Base-by-base conservation (phyloP, 495 filamentous ascomycete genomes). In the Amorphotheca resinae region DNA sequence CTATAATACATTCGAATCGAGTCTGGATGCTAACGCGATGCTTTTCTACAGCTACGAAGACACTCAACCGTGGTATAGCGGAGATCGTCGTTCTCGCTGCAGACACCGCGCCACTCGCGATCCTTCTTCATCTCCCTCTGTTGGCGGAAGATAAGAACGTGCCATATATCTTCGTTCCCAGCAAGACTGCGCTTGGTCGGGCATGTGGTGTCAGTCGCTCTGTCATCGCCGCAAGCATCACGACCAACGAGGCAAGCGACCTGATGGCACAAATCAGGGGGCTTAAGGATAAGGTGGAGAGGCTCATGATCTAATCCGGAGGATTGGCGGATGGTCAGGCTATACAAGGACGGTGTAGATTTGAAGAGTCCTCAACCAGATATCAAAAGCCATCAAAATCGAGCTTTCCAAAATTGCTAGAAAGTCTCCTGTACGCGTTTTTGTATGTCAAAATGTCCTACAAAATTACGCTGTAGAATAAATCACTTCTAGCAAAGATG, bases 221-320 rank as follows among this genome's bases (percentile, higher is more conserved):
- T 32, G 87, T 98, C 31, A 95, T 98, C 53, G 78, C 83, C 28
- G 79, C 76, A 26, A 80, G 74, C 48, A 89, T 95, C 56, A 94
- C 86, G 25, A 87, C 82, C 53, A 96, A 95, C 70, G 89, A 95
- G 66, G 85, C 83, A 11, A 80, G 74, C 42, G 91, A 95, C 57
- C 70, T 96, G 22, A 79, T 79, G 64, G 69, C 69, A 49, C 84
- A 91, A 73, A 95, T 95, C 61, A 68, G 80, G 44, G 64, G 70
- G 34, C 64, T 96, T 54, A 94, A 89, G 72, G 81, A 88, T 61
- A 93, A 95, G 79, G 87, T 98, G 32, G 91, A 98, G 72, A 74
- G 91, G 55, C 72, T 95, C 42, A 85, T 89, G 77, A 93, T 98
- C 66, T 96, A 85, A 77, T n/a, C n/a, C n/a, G n/a, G n/a, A n/a